Conservation (phyloP, 352 stramenopile species). For the Globisporangium viniferum region DNA sequence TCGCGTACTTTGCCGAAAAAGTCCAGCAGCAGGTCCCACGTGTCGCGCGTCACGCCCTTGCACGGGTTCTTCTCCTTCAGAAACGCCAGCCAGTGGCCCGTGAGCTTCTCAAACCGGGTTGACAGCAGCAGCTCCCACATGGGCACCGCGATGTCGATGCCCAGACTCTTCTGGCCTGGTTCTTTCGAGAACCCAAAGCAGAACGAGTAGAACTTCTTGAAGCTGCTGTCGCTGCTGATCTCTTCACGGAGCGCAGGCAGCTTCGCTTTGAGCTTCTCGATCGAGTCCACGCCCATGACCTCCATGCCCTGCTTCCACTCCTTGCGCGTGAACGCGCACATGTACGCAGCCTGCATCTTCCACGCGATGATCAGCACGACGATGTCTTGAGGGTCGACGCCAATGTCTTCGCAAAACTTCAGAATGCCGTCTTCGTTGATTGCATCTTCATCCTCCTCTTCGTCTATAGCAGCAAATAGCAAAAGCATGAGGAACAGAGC, state of each 20-base stretch:
- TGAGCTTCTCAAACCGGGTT: conserved; percentile 63
- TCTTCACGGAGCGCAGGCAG: conserved; percentile 51
- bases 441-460: conserved; percentile 51
- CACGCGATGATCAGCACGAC: conserved; percentile 84
- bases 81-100: conserved; percentile 72
- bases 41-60: conserved; percentile 83
- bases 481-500: background rate
- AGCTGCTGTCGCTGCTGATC: conserved; percentile 49
- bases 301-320: conserved; percentile 83
- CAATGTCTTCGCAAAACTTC: conserved; percentile 79
- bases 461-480: conserved; percentile 21
- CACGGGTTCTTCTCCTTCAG: conserved; percentile 70
- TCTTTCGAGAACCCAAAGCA: conserved; percentile 89
- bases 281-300: conserved; percentile 69
- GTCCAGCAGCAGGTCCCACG: conserved; percentile 83
- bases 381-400: conserved; percentile 72
- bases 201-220: conserved; percentile 87
- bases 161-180: conserved; percentile 81
- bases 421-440: conserved; percentile 78
- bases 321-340: conserved; percentile 83
- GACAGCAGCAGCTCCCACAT: conserved; percentile 86
- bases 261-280: conserved; percentile 52
- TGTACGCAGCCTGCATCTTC: conserved; percentile 85
- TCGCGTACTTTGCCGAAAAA: conserved; percentile 82
- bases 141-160: conserved; percentile 79